Percentiles rank a stretch among this genome's conserved stretches.
Evolutionary conservation across 2,329 filamentous ascomycete genomes (phyloP).

Genomic region (Xylariaceae sp.): DNA sequence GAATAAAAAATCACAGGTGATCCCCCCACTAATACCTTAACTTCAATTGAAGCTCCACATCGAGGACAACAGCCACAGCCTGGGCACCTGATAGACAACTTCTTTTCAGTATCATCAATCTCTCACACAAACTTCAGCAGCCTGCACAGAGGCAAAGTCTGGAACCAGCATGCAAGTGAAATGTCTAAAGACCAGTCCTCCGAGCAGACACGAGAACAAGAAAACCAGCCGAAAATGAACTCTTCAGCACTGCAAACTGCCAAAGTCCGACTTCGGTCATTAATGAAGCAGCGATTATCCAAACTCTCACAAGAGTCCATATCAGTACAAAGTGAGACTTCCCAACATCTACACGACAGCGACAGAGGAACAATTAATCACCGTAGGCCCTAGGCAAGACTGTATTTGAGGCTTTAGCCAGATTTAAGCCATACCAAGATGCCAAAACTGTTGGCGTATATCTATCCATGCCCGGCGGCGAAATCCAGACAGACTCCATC

Average conservation of each 20-base stretch:
- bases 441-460: conserved; percentile 80
- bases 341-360: conserved; percentile 8
- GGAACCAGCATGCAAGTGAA: no score
- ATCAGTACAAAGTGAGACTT: conserved; percentile 62
- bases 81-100: no score
- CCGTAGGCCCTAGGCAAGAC: conserved; percentile 49
- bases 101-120: no score
- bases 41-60: no score
- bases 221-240: conserved; percentile 27
- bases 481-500: conserved; percentile 79
- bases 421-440: conserved; percentile 68
- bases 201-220: conserved; percentile 2
- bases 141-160: no score
- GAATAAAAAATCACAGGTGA: no score
- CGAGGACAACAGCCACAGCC: no score
- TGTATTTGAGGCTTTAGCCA: conserved; percentile 61
- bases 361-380: background rate
- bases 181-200: no score
- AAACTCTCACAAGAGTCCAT: conserved; percentile 59
- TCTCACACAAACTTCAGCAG: no score
- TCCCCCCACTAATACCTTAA: no score
- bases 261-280: conserved; percentile 71
- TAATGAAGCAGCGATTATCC: conserved; percentile 65
- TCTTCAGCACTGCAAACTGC: conserved; percentile 52
- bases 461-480: conserved; percentile 84